Conservation (phyloP, 495 filamentous ascomycete species). For the Trypethelium eluteriae region DNA sequence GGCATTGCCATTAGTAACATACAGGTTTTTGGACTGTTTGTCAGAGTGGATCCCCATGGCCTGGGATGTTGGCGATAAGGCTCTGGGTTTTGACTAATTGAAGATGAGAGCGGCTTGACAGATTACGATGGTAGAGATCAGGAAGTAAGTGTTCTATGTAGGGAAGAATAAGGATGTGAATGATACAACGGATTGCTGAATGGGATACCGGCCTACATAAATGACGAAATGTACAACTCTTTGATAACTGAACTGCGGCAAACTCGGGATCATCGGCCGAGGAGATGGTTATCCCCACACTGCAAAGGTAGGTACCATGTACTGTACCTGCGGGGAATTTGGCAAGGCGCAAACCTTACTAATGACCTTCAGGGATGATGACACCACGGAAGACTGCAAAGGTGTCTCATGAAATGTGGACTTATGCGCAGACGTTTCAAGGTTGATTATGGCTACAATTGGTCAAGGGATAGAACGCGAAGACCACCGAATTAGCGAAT, state of each 20-base stretch:
- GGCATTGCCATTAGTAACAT: constrained; percentile 15
- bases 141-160: too few species aligned
- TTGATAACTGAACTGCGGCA: neutral
- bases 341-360: neutral
- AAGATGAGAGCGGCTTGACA: too few species aligned
- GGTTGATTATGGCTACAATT: neutral
- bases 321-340: constrained; percentile 1
- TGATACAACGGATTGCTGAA: too few species aligned
- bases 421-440: neutral
- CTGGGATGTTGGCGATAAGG: neutral
- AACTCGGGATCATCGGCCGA: neutral
- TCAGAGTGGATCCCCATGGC: constrained; percentile 18
- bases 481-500: neutral
- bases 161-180: too few species aligned
- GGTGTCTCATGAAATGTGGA: neutral
- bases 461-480: neutral
- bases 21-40: constrained; percentile 16
- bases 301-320: neutral
- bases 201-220: too few species aligned
- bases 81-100: neutral
- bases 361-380: too few species aligned
- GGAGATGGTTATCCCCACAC: constrained; percentile 12
- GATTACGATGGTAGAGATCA: too few species aligned
- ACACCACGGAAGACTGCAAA: neutral
- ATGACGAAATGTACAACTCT: neutral